phyloP scores from a whole-genome alignment of 129 eudicot genomes.

The Lonicera japonica region DNA sequence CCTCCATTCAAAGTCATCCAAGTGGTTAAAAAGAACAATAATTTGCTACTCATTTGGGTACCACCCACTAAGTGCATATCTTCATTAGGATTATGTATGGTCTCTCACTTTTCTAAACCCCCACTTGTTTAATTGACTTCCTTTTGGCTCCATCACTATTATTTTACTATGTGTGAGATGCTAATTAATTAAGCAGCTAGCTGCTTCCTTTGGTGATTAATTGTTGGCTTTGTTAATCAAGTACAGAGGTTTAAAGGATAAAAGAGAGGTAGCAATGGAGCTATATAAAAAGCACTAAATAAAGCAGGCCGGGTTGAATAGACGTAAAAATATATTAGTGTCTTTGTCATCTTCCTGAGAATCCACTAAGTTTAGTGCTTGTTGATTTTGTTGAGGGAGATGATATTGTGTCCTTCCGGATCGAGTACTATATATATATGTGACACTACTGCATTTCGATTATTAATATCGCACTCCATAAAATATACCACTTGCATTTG shows the following conservation, averaged over 20 bases:
- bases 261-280: background rate
- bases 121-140: constrained; percentile 29
- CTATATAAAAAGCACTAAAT: no score
- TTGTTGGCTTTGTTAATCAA: no score
- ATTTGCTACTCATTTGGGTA: constrained; percentile 24
- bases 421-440: no score
- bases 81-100: constrained; percentile 16
- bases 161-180: background rate
- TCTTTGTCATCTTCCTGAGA: background rate
- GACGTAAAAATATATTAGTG: background rate
- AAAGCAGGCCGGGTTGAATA: constrained; percentile 4
- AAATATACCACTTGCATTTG: no score
- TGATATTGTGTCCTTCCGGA: background rate
- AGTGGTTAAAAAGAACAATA: constrained; percentile 6
- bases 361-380: background rate
- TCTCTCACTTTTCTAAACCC: constrained; percentile 7
- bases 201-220: no score
- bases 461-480: no score
- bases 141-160: constrained; percentile 21
- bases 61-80: constrained; percentile 21
- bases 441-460: no score
- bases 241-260: constrained; percentile 2
- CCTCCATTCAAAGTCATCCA: background rate
- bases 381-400: background rate
- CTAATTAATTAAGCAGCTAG: background rate